Base-by-base conservation (phyloP, 1,139 yeast genomes). In the Candida tropicalis region DNA sequence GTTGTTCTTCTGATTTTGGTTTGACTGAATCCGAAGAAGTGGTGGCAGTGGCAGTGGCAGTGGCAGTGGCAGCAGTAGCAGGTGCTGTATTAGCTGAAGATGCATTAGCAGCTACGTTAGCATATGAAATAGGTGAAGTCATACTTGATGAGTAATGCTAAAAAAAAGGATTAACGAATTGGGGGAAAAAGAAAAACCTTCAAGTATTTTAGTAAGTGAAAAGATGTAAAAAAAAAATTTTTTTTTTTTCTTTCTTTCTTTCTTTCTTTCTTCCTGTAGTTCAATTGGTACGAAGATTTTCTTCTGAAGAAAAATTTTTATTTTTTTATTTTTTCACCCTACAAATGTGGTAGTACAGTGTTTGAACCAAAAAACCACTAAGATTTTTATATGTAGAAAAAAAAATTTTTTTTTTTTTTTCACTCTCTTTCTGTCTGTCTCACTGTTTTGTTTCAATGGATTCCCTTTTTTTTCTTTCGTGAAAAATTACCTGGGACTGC, bases 21-120 rank as follows among this genome's bases (percentile, higher is more conserved):
- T 25, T 26, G 12, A 25, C 10, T n/a, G 26, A 23, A 23, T 18
- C 31, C 8, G 44, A 12, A 13, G 37, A 32, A 4, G 48, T 20
- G 8, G 44, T 16, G 7, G 37, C 28, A n/a, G 43, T n/a, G n/a
- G 32, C 31, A 16, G 43, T 18, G 31, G 36, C 23, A 22, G 29
- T 13, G 17, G 40, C 16, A 7, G 50, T 39, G 9, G 51, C 48
- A 23, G 46, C 37, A n/a, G 43, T 11, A 18, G 36, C 36, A n/a
- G n/a, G n/a, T n/a, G n/a, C n/a, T n/a, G n/a, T n/a, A 27, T 40
- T 12, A 15, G 34, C 20, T 26, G 38, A 16, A 22, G 44, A 36
- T 11, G 47, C 73, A 44, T 59, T 62, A 47, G 74, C 75, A 48
- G 74, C 77, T 40, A 67, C 64, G 47, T 70, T 69, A 48, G 77